Base-by-base conservation (phyloP, 345 rosid species). In the Brassica cretica region DNA sequence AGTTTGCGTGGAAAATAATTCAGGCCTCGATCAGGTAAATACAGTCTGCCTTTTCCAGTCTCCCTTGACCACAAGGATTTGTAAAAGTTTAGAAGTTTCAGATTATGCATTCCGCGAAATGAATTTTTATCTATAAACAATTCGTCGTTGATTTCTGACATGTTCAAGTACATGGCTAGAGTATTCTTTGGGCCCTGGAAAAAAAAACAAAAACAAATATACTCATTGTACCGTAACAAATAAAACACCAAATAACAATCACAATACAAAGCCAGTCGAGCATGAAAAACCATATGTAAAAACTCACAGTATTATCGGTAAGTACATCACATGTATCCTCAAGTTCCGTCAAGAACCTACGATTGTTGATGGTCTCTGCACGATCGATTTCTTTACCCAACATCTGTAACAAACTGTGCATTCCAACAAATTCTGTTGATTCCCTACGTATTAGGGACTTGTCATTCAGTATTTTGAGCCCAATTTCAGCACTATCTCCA, bases 401-500 rank as follows among this genome's bases (percentile, higher is more conserved):
- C 27, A 63, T 77, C 32, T 75, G 76, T 15, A 80, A 63, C 71
- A 78, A 69, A 68, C 53, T 65, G 67, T 84, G 84, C 80, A 82
- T 78, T 1, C 53, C 1, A 0, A 82, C 65, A 56, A 11, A 19
- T 6, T 1, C 24, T 51, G 71, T 2, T 27, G 63, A 8, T 4
- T 67, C 55, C 18, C 66, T 1, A 61, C 67, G 12, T 44, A 85
- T n/a, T 12, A 85, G 70, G 9, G 73, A 78, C 21, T 73, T 85
- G 2, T 80, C 77, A 6, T 39, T 0, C 0, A 85, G 81, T 8
- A 37, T 24, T 60, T 3, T 21, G n/a, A 72, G 25, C 14, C 55
- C 58, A 14, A n/a, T 35, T 2, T 60, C 18, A 16, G 15, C 66
- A 73, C 66, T 35, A 24, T 32, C 67, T 3, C 49, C 81, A 0